Base-by-base conservation (phyloP, 345 rosid genomes). In the Pistacia atlantica region DNA sequence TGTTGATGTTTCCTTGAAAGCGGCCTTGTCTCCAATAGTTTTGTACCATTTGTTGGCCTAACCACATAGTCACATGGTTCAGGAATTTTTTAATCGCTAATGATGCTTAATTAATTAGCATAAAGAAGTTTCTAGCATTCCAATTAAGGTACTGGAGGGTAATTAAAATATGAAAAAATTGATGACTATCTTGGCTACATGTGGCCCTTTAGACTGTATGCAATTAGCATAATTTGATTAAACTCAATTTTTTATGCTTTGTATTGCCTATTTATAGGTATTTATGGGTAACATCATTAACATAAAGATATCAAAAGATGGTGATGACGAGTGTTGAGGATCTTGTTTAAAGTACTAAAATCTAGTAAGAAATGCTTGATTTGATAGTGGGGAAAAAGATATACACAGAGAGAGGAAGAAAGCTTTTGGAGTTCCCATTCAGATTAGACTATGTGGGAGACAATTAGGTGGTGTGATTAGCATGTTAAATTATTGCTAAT, bases 101-200 rank as follows among this genome's bases (percentile, higher is more conserved):
- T 73, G 54, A 31, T 42, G 22, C 8, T 25, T 35, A 55, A 58
- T 75, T 71, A 37, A 59, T 75, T 54, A 77, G 60, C 49, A 57
- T 67, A 67, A 75, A 67, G 89, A 90, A 84, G 83, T 73, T 87
- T 87, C 88, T 85, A 75, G 92, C 79, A 78, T 85, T 72, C 90
- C 79, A 84, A 69, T 72, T 83, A 70, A 45, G 83, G 84, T 78
- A 82, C 81, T 81, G 86, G 72, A 7, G 76, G 76, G 81, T 25
- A 74, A 77, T 82, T 52, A 51, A 51, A 82, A 75, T 78, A 81
- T 78, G 78, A 35, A 55, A 71, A 69, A 57, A 62, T 58, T 28
- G 42, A 31, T 51, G 72, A 38, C n/a, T 14, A 68, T n/a, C 45
- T 68, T 17, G 35, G 69, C 75, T 67, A 82, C 77, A 69, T 65